Conservation (phyloP, 1,284 basidiomycete species). For the Blastosporella zonata region DNA sequence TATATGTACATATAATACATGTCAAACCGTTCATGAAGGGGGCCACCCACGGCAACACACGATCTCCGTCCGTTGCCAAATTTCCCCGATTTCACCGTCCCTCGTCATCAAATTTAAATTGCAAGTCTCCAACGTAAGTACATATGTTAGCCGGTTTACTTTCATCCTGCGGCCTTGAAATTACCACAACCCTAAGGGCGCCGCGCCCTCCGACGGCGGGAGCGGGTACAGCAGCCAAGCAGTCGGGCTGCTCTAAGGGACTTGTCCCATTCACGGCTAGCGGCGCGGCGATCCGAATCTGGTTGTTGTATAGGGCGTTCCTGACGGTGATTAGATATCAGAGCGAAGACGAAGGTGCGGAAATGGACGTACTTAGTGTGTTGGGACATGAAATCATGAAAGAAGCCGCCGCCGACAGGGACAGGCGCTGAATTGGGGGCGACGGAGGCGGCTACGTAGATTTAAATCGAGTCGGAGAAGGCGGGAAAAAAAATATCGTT, state of each 20-base stretch:
- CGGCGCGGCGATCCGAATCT: constrained; percentile 10
- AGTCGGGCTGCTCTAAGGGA: not conserved
- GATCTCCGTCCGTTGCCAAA: too few species aligned
- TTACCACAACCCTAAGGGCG: too few species aligned
- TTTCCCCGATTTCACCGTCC: too few species aligned
- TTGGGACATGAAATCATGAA: constrained; percentile 9
- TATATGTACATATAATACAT: too few species aligned
- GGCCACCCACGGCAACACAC: too few species aligned
- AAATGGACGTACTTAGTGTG: not conserved
- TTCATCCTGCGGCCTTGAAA: too few species aligned
- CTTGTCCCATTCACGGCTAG: not conserved
- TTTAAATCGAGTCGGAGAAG: too few species aligned
- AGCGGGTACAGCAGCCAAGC: not conserved
- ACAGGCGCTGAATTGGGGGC: not conserved
- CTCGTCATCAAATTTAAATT: too few species aligned
- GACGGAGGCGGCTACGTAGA: not conserved
- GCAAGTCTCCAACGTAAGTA: too few species aligned
- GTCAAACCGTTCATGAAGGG: too few species aligned
- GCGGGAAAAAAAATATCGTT: not conserved
- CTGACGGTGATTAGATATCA: constrained; percentile 15
- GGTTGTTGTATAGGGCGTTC: constrained; percentile 8
- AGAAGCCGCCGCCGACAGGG: not conserved
- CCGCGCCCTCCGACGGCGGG: too few species aligned
- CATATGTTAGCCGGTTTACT: too few species aligned
- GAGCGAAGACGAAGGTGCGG: constrained; percentile 4